Evolutionary conservation across 116 monocot species (phyloP).

Genomic region (Iris pallida): DNA sequence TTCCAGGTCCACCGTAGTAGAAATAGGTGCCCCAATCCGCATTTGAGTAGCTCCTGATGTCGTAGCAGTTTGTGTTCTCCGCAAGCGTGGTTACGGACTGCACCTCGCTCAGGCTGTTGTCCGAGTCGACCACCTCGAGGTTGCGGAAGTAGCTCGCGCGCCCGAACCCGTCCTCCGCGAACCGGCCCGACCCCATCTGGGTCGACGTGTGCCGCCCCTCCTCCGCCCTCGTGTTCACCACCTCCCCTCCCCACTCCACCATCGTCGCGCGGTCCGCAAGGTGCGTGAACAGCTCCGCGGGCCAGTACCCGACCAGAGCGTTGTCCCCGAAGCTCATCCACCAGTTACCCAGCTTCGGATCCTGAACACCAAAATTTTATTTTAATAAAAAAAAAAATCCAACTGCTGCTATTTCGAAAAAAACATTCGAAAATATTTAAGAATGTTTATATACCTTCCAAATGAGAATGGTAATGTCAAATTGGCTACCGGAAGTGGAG

Average conservation of each 20-base stretch:
- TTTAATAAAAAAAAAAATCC: too few species aligned
- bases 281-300: constrained; percentile 96
- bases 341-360: constrained; percentile 89
- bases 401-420: too few species aligned
- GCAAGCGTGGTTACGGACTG: constrained; percentile 60
- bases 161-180: constrained; percentile 74
- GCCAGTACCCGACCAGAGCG: constrained; percentile 95
- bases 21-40: constrained; percentile 81
- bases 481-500: constrained; percentile 40
- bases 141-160: constrained; percentile 85
- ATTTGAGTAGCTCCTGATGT: constrained; percentile 64
- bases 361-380: too few species aligned
- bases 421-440: too few species aligned
- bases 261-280: constrained; percentile 80
- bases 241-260: constrained; percentile 98
- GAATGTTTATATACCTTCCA: constrained; percentile 71
- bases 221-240: constrained; percentile 49
- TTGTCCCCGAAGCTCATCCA: constrained; percentile 89
- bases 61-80: constrained; percentile 83
- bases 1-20: constrained; percentile 93
- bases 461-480: constrained; percentile 87
- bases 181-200: constrained; percentile 92
- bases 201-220: constrained; percentile 61
- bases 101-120: constrained; percentile 66
- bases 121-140: constrained; percentile 80